Base-by-base conservation (phyloP, 2,329 filamentous ascomycete genomes). In the Lasiodiplodia hormozganensis region DNA sequence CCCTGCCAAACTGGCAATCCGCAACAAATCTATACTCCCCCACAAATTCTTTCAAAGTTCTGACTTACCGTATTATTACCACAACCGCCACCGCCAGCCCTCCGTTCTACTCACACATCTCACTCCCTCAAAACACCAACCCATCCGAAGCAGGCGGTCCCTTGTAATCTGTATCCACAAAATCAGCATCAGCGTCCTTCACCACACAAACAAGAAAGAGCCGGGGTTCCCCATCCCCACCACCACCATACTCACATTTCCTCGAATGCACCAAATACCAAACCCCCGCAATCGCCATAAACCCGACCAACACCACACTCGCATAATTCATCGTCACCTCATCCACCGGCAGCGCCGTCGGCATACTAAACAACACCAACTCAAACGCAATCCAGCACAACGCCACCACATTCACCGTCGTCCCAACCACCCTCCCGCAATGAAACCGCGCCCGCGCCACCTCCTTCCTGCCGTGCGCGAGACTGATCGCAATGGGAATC, bases 281-380 rank as follows among this genome's bases (percentile, higher is more conserved):
- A 6, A 62, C 53, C 40, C 16, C 65, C 38, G 57, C 14, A 8
- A 60, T 60, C 4, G 52, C 31, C 52, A 58, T 40, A 70, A 90
- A 88, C 54, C 84, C 78, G 8, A 85, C 81, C 70, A 89, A 85
- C 2, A 89, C 87, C 0, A 88, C 86, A 5, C 62, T 67, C 2
- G 86, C 85, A 72, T 89, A 89, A 70, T 88, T 89, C 77, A 86
- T 87, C 65, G 83, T 83, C 0, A 79, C 82, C 0, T 79, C 79
- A 1, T 82, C 86, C 68, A 87, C 85, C 3, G 87, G 86, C 62
- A 86, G 77, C 34, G 83, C 83, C 16, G 81, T 84, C 1, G 87
- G 87, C 76, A 81, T 82, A 47, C 82, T 85, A 74, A 88, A 88
- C 3, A 88, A 67, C n/a, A 70, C 47, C 51, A 70, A 36, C 62